Evolutionary conservation across 2,329 filamentous ascomycete species (phyloP), one percentile per base, ranked within the genome.

Genomic region (Colletotrichum tropicicola): DNA sequence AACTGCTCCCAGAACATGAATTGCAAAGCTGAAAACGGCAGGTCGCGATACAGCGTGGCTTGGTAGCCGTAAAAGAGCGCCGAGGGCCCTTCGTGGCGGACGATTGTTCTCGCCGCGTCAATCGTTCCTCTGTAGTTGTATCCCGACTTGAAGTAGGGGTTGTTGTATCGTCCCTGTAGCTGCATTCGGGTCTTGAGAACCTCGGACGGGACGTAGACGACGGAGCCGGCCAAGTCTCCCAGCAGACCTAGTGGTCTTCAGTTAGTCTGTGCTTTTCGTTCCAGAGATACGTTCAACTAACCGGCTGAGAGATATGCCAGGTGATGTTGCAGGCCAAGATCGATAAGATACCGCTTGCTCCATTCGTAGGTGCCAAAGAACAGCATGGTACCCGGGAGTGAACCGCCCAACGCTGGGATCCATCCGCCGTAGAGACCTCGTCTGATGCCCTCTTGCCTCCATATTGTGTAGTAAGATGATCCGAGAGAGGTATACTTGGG

Each of bases 1-100:
- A 94, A 94, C 77, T 98, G 93, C 78, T 99, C 96, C 82, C 97
- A 99, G 76, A 99, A 98, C 73, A 97, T 95, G 78, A 99, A 98
- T 74, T 99, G 96, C 10, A 99, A 81, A 1, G 96, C 96, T 0
- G 95, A 98, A 75, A 98, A 99, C 2, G 96, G 96, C 21, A 99
- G 85, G 73, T 99, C 96, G 63, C 96, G 91, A 80, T 92, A 96
- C 3, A 99, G 88, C 0, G 96, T 99, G 10, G 96, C 96, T 77
- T 96, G 96, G 82, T 97, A 99, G n/a, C 96, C 96, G 71, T 97
- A 91, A 77, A 98, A 99, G 23, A 99, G 86, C 17, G 97, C 96
- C 0, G 88, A 84, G 57, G 93, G 84, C 1, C 96, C 97, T 80
- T 99, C 96, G 43, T 86, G 85, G 39, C 89, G 89, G 15, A 94